Evolutionary conservation across 208 protist genomes (phyloP), one percentile per base, ranked within the genome.

Genomic region (Wallacemonas sp.): DNA sequence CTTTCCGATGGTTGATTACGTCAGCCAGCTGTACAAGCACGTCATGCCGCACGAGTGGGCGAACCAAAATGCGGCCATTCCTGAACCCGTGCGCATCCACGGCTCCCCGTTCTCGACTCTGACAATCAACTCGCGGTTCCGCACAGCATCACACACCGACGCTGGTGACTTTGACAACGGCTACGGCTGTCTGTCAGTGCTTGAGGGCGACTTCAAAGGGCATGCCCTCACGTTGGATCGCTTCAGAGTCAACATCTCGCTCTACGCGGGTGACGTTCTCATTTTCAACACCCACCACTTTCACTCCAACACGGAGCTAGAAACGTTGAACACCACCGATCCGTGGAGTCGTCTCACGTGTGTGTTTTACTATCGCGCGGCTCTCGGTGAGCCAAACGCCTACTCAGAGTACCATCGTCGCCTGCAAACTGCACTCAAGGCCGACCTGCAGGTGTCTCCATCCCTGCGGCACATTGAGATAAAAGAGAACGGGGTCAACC

Each of bases 201-300:
- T 97, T 10, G 85, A 97, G 37, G 92, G 92, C 15, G 64, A 91
- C 30, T 97, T 87, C 72, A 81, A 85, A 46, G 92, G 92, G 21
- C 57, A 93, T 9, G 58, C 33, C 13, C 78, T 97, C 21, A 82
- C 83, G 9, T 79, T 97, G 10, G 87, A 93, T 68, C 54, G 87
- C 45, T 91, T 92, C 58, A 55, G 63, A 55, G 76, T 95, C 13
- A 91, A 81, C 44, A 78, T 94, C 15, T 54, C 69, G 17, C 48
- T 97, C 75, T 78, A 86, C 27, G 86, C 89, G 50, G 58, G 83
- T n/a, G 92, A 97, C 63, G 76, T 97, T 10, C 65, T 97, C 21
- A 62, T 97, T 42, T 97, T 97, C 63, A 83, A 97, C 52, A 91
- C 92, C n/a, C 92, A 97, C 76, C 80, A 89, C 71, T 94, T 89